Evolutionary conservation across 169 alveolate genomes (phyloP), one percentile per base, ranked within the genome.

Genomic region (Plasmodium ovale): DNA sequence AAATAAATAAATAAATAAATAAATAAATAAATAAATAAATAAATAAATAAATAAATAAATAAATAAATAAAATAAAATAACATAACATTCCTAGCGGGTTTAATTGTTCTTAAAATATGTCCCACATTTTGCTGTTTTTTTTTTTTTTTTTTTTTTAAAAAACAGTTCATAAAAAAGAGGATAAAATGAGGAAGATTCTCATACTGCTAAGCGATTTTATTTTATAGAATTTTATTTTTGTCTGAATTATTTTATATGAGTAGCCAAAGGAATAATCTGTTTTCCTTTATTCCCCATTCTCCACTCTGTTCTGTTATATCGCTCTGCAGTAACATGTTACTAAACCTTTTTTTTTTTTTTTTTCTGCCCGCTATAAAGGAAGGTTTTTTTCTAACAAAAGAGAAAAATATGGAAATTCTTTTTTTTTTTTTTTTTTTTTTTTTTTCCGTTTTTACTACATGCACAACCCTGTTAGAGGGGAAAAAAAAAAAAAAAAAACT

Each of bases 341-440:
- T 9, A 37, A 59, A 29, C 35, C 21, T 19, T 69, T 42, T 72
- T 59, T 59, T 54, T 44, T n/a, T 19, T 62, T 37, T 72, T 42
- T 31, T 44, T 72, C 44, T 37, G 27, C n/a, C 42, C n/a, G 39
- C 21, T 37, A 54, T 74, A 47, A 37, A 53, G 70, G 47, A 25
- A 25, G 88, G 88, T 72, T 62, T 31, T 31, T 47, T 10, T 0
- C 3, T 27, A 72, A 60, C 23, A 56, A 54, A 29, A 23, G 21
- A 59, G 4, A 12, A 25, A 27, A 31, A 62, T 6, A 31, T 29
- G 33, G 6, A 54, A 54, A 12, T 53, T 6, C 27, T n/a, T 53
- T 1, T n/a, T n/a, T n/a, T n/a, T n/a, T n/a, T n/a, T n/a, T n/a
- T n/a, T 39, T 39, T 39, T 39, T 39, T 39, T 14, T 53, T 53